Conservation (phyloP, 331 rosid genomes). For the Saraca asoca region DNA sequence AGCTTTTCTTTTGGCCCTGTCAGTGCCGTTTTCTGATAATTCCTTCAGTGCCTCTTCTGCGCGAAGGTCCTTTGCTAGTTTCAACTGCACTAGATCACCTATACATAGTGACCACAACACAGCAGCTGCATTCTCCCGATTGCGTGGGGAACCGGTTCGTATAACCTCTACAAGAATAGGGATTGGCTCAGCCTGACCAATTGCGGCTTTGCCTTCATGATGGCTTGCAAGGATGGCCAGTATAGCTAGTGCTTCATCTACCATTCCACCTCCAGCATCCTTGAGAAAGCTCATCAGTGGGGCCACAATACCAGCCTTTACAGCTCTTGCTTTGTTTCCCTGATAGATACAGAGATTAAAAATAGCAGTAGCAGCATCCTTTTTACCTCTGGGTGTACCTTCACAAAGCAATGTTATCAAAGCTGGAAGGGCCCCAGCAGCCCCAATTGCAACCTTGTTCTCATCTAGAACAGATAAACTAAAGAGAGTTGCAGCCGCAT, state of each 20-base stretch:
- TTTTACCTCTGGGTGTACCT: slow-evolving; percentile 97
- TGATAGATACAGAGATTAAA: slow-evolving; percentile 90
- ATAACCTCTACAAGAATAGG: slow-evolving; percentile 70
- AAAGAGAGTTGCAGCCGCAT: slow-evolving; percentile 97
- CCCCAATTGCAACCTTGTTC: slow-evolving; percentile 89
- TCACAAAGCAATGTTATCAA: slow-evolving; percentile 80
- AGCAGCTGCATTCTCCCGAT: slow-evolving; percentile 87
- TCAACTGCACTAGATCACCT: slow-evolving; percentile 62
- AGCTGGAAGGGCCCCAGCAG: slow-evolving; percentile 99
- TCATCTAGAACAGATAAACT: slow-evolving; percentile 89
- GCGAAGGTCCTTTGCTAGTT: slow-evolving; percentile 75
- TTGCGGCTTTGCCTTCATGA: slow-evolving; percentile 76
- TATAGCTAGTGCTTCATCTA: slow-evolving; percentile 93
- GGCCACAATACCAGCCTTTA: slow-evolving; percentile 81
- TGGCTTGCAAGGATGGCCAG: slow-evolving; percentile 89
- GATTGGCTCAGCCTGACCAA: slow-evolving; percentile 71
- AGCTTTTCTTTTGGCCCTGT: slow-evolving; percentile 96
- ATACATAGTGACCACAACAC: slow-evolving; percentile 87
- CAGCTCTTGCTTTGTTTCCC: slow-evolving; percentile 96
- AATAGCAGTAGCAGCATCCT: slow-evolving; percentile 97
- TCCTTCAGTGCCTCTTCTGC: slow-evolving; percentile 77
- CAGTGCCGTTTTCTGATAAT: slow-evolving; percentile 88
- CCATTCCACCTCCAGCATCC: slow-evolving; percentile 97
- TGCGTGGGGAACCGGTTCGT: slow-evolving; percentile 89
- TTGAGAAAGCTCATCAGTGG: slow-evolving; percentile 74